Evolutionary conservation across 2,329 filamentous ascomycete species (phyloP).

Genomic region (Blumeriella jaapii): DNA sequence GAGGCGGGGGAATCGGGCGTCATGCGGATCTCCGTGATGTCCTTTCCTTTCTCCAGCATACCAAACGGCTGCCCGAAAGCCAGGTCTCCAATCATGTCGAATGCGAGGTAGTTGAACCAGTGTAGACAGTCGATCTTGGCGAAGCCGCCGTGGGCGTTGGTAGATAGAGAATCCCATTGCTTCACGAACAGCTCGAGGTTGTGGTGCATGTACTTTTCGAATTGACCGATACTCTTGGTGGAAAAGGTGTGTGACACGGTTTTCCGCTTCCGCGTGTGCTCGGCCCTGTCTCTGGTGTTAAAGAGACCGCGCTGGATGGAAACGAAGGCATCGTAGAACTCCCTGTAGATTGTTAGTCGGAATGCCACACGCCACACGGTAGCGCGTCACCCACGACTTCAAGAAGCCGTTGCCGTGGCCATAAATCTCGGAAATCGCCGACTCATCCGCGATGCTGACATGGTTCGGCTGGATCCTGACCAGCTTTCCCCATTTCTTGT

Average conservation of each 20-base stretch:
- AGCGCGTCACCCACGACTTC: conserved; percentile 46
- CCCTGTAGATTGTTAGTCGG: conserved; percentile 5
- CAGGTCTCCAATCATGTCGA: conserved; percentile 42
- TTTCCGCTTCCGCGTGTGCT: conserved; percentile 85
- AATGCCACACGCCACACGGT: too few species aligned
- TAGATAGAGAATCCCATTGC: conserved; percentile 58
- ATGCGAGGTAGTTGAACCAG: conserved; percentile 64
- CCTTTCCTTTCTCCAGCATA: conserved; percentile 67
- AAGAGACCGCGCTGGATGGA: conserved; percentile 78
- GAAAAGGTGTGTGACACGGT: conserved; percentile 80
- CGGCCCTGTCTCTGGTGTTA: conserved; percentile 71
- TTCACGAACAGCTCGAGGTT: conserved; percentile 65
- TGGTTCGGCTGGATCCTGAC: conserved; percentile 79
- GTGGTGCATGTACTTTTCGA: conserved; percentile 77
- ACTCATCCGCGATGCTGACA: conserved; percentile 67
- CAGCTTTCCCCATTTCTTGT: conserved; percentile 63
- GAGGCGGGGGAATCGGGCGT: conserved; percentile 49
- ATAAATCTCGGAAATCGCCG: conserved; percentile 67
- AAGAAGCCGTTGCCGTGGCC: conserved; percentile 69
- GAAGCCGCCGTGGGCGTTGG: conserved; percentile 31
- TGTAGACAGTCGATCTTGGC: conserved; percentile 61
- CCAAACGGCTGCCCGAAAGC: conserved; percentile 71
- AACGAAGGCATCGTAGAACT: conserved; percentile 83
- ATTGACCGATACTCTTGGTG: conserved; percentile 67
- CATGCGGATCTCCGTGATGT: conserved; percentile 62